Percentiles rank a stretch among this genome's conserved stretches.
These are phyloP conservation scores for Diaporthe australafricana DNA, from an alignment of 2,329 filamentous ascomycete genomes.

Conservation along the genomic window DNA sequence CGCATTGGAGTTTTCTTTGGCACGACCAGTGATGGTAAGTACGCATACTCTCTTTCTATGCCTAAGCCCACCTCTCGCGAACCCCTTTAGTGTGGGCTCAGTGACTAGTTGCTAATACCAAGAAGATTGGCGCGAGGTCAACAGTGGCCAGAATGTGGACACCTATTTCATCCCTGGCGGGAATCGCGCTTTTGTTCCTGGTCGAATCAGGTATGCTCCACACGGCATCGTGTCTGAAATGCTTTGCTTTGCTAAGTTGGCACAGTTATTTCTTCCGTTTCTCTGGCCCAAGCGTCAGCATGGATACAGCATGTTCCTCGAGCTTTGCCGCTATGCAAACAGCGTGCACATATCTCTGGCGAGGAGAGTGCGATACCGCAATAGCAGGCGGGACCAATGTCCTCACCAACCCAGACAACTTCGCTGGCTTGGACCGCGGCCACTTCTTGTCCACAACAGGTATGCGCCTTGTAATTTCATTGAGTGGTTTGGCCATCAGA, in stretches of 20 bases:
- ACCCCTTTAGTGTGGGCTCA: conserved; percentile 39
- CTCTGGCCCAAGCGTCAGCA: conserved; percentile 46
- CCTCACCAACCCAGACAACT: conserved; percentile 72
- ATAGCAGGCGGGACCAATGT: conserved; percentile 72
- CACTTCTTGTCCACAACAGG: conserved; percentile 65
- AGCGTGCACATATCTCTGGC: conserved; percentile 64
- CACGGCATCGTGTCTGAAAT: fast-evolving
- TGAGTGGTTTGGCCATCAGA: fast-evolving
- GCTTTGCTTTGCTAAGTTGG: not conserved
- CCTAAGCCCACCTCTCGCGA: not conserved
- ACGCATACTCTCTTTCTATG: not conserved
- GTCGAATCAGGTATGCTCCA: conserved; percentile 45
- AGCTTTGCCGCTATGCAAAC: conserved; percentile 53
- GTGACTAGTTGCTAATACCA: conserved; percentile 15
- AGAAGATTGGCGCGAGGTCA: conserved; percentile 63
- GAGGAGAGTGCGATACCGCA: conserved; percentile 72
- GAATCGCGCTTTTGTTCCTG: conserved; percentile 44
- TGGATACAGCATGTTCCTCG: conserved; percentile 54
- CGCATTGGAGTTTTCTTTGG: conserved; percentile 75
- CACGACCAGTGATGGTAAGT: conserved; percentile 63
- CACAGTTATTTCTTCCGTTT: conserved; percentile 49
- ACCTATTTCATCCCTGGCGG: conserved; percentile 44
- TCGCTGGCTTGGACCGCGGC: conserved; percentile 70
- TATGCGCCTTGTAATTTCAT: not conserved
- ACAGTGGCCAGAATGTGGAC: conserved; percentile 55